Conservation (phyloP, 2,329 filamentous ascomycete genomes). For the Fusarium ambrosium region DNA sequence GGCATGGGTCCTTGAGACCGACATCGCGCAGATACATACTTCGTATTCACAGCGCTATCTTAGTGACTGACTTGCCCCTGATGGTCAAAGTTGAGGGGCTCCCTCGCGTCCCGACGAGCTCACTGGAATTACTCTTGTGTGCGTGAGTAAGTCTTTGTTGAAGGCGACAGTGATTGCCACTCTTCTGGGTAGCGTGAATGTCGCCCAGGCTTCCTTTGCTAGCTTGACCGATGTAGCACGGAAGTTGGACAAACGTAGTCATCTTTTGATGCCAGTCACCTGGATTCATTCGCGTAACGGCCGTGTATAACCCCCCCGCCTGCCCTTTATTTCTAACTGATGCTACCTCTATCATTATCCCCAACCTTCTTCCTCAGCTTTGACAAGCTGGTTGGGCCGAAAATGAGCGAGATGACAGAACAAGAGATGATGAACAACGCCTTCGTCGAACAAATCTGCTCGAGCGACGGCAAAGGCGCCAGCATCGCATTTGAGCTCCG, state of each 20-base stretch:
- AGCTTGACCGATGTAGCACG: neutral
- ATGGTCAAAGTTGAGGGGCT: neutral
- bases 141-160: neutral
- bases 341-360: neutral
- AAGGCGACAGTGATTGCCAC: neutral
- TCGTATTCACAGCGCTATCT: too few relatives aligned
- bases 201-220: neutral
- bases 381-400: neutral
- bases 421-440: neutral
- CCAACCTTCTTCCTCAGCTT: neutral
- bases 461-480: neutral
- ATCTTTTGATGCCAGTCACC: neutral
- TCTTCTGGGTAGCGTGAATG: neutral
- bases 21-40: too few relatives aligned
- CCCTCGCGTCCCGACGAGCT: neutral
- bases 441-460: neutral
- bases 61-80: neutral
- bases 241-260: neutral
- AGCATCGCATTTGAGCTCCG: neutral
- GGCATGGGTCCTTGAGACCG: fast-evolving
- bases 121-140: neutral
- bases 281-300: neutral
- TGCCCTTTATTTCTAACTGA: neutral
- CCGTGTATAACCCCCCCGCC: neutral
- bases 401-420: neutral